Percentiles rank a stretch among this genome's conserved stretches.
phyloP scores from a whole-genome alignment of 495 filamentous ascomycete species.

The Hypoxylon crocopeplum region DNA sequence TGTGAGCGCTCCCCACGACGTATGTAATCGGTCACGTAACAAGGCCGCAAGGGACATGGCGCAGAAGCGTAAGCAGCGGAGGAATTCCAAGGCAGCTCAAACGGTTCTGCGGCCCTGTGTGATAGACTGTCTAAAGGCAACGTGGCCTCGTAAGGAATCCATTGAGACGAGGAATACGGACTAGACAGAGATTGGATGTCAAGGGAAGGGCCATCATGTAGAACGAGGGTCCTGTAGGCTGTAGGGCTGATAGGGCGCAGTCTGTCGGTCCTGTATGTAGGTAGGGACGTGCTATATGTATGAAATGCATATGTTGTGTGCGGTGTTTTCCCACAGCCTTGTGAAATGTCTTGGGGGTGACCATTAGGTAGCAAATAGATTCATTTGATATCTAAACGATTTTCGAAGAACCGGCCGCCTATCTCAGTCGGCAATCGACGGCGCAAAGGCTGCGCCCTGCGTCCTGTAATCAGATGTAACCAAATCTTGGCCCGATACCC shows the following conservation, averaged over 20 bases:
- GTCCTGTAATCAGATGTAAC: conserved; percentile 9
- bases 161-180: background rate
- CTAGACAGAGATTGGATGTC: background rate
- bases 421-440: conserved; percentile 20
- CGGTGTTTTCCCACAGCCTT: background rate
- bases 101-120: conserved; percentile 15
- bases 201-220: conserved; percentile 8
- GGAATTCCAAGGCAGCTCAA: conserved; percentile 1
- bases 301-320: conserved; percentile 16
- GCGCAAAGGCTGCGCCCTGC: conserved; percentile 30
- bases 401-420: conserved; percentile 1
- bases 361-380: too few relatives aligned
- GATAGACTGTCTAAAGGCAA: conserved; percentile 9
- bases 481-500: conserved; percentile 12
- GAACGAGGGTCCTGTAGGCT: conserved; percentile 2
- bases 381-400: too few relatives aligned
- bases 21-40: conserved; percentile 1
- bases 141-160: conserved; percentile 25
- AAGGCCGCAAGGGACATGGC: background rate
- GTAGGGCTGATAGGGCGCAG: conserved; percentile 32
- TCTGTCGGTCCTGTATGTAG: conserved; percentile 4
- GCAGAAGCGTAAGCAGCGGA: conserved; percentile 16
- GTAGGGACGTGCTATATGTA: background rate
- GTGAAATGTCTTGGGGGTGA: background rate
- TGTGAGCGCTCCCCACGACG: too few relatives aligned